Evolutionary conservation across 495 filamentous ascomycete species (phyloP), one percentile per base, ranked within the genome.

Genomic region (Tuber brumale): DNA sequence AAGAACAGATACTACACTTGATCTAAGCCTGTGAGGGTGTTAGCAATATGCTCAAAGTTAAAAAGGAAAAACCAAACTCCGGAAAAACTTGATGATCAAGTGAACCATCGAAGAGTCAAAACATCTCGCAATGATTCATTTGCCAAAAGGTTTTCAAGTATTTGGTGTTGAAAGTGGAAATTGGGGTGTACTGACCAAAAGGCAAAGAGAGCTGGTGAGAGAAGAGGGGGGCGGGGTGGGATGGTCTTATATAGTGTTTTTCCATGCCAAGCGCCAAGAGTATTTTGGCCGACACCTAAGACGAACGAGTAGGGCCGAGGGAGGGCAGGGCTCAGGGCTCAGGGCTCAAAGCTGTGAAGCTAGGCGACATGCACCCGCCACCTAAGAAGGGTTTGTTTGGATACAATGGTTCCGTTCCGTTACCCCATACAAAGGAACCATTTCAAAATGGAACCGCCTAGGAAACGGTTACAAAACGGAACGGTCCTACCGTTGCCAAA

Each of bases 151-250:
- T 6, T 80, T 3, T 89, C 87, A 1, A 85, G 88, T 48, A 83
- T 85, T 23, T n/a, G 85, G 10, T 86, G 88, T 39, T 73, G 46
- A 7, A 69, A 83, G 3, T 35, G 57, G 27, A 75, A 84, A 10
- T 85, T 85, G 18, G 85, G 86, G 14, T 72, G 77, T 27, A 85
- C 86, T 12, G 70, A 87, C 87, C 85, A 87, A 86, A 85, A 85
- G 86, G 85, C 85, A 88, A 88, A 86, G 87, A 88, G 86, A 88
- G 86, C 86, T 88, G 83, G 84, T 86, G 79, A 86, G 87, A 83
- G 85, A 85, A 72, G 84, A 76, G n/a, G 51, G 4, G 75, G 74
- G 44, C 74, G 78, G 80, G 21, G 77, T 72, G 45, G 31, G 48
- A 41, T 43, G 61, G 77, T 77, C 86, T 81, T 87, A 87, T 85